These are phyloP conservation scores for Solanum virginianum DNA, from an alignment of 257 asterid species.

Conservation along the genomic window DNA sequence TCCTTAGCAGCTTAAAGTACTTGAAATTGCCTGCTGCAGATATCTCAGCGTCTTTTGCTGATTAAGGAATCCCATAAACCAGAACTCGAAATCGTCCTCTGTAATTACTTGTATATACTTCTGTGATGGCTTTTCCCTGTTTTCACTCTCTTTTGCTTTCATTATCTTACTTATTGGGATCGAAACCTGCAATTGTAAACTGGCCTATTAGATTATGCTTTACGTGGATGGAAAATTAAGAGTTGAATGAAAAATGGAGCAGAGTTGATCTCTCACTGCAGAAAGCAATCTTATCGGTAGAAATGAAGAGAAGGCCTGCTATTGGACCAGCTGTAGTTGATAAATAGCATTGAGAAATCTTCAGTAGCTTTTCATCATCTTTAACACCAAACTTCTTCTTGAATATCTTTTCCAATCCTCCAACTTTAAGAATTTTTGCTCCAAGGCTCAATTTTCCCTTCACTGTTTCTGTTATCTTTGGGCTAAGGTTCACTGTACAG, in stretches of 20 bases:
- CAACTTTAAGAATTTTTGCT: constrained; percentile 11
- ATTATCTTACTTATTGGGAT: constrained; percentile 24
- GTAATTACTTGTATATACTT: constrained; percentile 35
- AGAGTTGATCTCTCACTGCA: constrained; percentile 2
- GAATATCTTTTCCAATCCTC: constrained; percentile 1
- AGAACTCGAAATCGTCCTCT: constrained; percentile 31
- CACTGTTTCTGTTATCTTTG: constrained; percentile 26
- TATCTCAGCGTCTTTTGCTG: constrained; percentile 22
- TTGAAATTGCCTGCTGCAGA: constrained; percentile 15
- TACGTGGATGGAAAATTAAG: background rate
- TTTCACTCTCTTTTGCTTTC: constrained; percentile 16
- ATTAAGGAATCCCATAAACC: constrained; percentile 46
- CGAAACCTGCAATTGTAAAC: constrained; percentile 3
- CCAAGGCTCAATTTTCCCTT: constrained; percentile 37
- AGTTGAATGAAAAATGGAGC: background rate
- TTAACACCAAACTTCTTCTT: background rate
- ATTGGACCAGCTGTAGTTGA: constrained; percentile 14
- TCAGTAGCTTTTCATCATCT: constrained; percentile 3
- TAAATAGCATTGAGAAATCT: constrained; percentile 12
- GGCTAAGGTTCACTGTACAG: constrained; percentile 28
- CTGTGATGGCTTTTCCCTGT: constrained; percentile 17
- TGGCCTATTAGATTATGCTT: background rate
- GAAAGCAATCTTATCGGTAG: constrained; percentile 7
- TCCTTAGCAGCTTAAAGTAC: background rate
- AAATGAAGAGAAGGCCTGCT: constrained; percentile 5